A percentile compares a stretch with the other conserved stretches of the same genome.
These are phyloP conservation scores for Stachybotrys elegans DNA, from an alignment of 2,329 filamentous ascomycete species.

Conservation along the genomic window DNA sequence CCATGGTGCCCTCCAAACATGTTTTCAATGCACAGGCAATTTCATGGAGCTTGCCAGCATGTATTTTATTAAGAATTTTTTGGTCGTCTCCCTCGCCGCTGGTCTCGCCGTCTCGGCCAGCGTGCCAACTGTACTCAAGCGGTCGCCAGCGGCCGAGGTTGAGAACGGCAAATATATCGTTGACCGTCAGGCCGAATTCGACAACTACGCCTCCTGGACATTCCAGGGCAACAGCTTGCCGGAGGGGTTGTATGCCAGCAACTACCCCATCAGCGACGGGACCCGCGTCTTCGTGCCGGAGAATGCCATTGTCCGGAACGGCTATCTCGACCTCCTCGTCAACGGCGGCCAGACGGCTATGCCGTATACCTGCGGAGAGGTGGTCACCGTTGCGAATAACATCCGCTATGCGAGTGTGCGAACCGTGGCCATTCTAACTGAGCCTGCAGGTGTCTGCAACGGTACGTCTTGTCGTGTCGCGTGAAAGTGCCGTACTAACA, in stretches of 20 bases:
- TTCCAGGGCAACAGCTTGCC: constrained; percentile 18
- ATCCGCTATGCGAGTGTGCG: constrained; percentile 24
- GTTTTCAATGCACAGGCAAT: no score
- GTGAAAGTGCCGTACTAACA: background rate
- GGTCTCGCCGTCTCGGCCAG: background rate
- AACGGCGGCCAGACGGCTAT: constrained; percentile 17
- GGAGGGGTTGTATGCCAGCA: constrained; percentile 14
- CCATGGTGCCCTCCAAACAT: no score
- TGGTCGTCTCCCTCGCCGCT: background rate
- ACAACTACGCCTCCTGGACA: constrained; percentile 15
- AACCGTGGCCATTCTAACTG: constrained; percentile 21
- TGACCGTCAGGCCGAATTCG: constrained; percentile 11
- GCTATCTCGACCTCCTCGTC: constrained; percentile 22
- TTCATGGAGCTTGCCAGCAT: no score
- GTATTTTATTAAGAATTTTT: background rate
- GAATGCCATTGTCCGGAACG: constrained; percentile 17
- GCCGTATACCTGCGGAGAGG: constrained; percentile 18
- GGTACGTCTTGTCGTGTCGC: constrained; percentile 9
- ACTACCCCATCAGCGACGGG: constrained; percentile 10
- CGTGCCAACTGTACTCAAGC: constrained; percentile 5
- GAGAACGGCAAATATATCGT: constrained; percentile 18
- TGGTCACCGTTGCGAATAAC: constrained; percentile 17
- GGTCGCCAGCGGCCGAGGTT: constrained; percentile 12
- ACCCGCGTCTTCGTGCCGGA: constrained; percentile 8
- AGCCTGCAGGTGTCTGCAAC: constrained; percentile 24